Conservation (phyloP, 352 stramenopile genomes). For the Pythium sukuiense region DNA sequence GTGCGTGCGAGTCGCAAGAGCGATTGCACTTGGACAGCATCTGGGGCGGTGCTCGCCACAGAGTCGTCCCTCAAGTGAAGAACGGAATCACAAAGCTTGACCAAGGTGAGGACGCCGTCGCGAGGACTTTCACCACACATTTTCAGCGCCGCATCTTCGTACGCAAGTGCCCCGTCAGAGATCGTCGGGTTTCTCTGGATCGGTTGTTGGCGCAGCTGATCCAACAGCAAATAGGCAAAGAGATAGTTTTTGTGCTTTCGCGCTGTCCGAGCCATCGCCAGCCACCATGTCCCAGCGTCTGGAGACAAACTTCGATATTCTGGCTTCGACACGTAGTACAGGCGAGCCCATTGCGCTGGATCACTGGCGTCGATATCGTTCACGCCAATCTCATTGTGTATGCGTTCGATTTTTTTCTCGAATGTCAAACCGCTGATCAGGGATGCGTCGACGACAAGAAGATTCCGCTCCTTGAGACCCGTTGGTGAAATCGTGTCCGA, state of each 20-base stretch:
- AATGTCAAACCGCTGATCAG: conserved; percentile 1
- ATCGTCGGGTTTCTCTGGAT: background rate
- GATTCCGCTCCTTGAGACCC: background rate
- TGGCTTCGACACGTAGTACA: background rate
- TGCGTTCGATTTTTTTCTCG: background rate
- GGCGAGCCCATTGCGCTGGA: conserved; percentile 13
- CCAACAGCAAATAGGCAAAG: conserved; percentile 12
- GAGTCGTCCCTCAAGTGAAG: conserved; percentile 2
- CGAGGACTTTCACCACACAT: conserved; percentile 61
- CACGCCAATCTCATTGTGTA: background rate
- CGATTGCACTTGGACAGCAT: conserved; percentile 15
- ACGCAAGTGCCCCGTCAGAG: conserved; percentile 36
- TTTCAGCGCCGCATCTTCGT: conserved; percentile 22
- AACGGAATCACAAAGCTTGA: conserved; percentile 21
- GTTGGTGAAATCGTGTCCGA: conserved; percentile 5
- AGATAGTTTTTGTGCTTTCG: conserved; percentile 24
- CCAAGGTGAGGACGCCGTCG: conserved; percentile 49
- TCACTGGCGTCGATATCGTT: background rate
- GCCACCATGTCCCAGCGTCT: conserved; percentile 3
- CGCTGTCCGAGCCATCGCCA: conserved; percentile 11
- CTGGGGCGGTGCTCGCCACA: background rate
- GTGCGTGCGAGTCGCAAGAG: conserved; percentile 22
- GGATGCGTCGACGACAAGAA: conserved; percentile 5
- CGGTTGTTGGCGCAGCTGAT: conserved; percentile 6
- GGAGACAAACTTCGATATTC: background rate